These are phyloP conservation scores for Botrytis tulipae DNA, from an alignment of 2,329 filamentous ascomycete species.

Conservation along the genomic window DNA sequence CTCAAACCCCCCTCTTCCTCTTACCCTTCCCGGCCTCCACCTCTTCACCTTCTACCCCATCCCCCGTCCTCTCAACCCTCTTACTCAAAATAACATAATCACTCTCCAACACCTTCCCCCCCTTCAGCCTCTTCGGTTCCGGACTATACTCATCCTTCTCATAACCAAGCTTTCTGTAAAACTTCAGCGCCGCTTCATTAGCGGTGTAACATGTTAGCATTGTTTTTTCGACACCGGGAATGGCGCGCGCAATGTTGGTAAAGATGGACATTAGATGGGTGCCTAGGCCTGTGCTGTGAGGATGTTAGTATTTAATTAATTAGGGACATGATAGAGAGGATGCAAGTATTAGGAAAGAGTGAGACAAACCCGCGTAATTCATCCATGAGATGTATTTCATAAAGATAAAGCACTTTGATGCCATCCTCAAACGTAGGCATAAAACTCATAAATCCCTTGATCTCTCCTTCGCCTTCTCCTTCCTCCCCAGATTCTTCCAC, in stretches of 20 bases:
- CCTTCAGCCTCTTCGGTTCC: slow-evolving; percentile 50
- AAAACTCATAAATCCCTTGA: slow-evolving; percentile 62
- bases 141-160: slow-evolving; percentile 56
- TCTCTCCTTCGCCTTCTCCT: slow-evolving; percentile 27
- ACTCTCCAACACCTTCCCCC: slow-evolving; percentile 51
- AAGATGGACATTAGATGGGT: slow-evolving; percentile 57
- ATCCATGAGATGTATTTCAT: slow-evolving; percentile 69
- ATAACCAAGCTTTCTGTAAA: slow-evolving; percentile 63
- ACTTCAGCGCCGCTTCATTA: slow-evolving; percentile 55
- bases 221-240: slow-evolving; percentile 58
- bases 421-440: slow-evolving; percentile 70
- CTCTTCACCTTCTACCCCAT: neutral
- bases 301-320: slow-evolving; percentile 2
- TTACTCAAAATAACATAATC: slow-evolving; percentile 63
- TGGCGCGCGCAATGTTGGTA: slow-evolving; percentile 51
- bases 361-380: slow-evolving; percentile 52
- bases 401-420: slow-evolving; percentile 69
- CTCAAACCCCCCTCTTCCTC: neutral
- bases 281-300: slow-evolving; percentile 60
- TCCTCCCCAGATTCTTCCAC: neutral
- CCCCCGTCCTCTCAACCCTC: neutral
- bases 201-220: slow-evolving; percentile 73
- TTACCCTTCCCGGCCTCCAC: neutral
- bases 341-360: neutral
- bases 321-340: neutral